Evolutionary conservation across 805 yeast genomes (phyloP).

Genomic region (Saturnispora galanensis): DNA sequence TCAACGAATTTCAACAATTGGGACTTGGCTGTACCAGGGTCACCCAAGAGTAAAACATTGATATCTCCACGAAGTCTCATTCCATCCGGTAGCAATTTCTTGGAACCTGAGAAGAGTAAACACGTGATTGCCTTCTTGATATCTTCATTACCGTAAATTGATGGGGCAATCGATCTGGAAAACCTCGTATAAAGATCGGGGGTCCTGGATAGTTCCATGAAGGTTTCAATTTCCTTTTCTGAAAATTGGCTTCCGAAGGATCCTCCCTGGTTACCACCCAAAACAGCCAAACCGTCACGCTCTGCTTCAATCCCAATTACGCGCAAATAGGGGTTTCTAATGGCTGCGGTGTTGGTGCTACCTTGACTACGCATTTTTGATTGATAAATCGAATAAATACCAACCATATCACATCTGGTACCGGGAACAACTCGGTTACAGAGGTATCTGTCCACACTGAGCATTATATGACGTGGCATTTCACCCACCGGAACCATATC

Average conservation of each 20-base stretch:
- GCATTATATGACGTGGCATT: conserved; percentile 87
- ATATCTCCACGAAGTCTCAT: conserved; percentile 96
- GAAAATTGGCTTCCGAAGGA: conserved; percentile 46
- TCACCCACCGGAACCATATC: conserved; percentile 99
- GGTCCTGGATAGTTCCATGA: conserved; percentile 65
- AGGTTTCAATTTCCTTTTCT: conserved; percentile 92
- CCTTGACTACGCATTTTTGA: conserved; percentile 47
- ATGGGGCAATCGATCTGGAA: conserved; percentile 86
- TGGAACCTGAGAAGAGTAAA: conserved; percentile 87
- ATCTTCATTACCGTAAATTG: conserved; percentile 88
- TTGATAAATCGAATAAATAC: conserved; percentile 87
- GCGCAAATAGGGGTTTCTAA: conserved; percentile 83
- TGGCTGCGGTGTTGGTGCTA: conserved; percentile 61
- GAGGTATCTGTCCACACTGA: conserved; percentile 82
- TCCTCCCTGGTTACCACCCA: conserved; percentile 22
- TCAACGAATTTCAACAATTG: conserved; percentile 93
- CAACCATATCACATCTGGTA: conserved; percentile 82
- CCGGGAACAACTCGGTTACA: conserved; percentile 94
- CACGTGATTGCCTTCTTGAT: conserved; percentile 92
- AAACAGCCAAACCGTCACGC: conserved; percentile 41
- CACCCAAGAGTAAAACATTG: conserved; percentile 87
- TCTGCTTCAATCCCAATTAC: conserved; percentile 83
- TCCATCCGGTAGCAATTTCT: conserved; percentile 87
- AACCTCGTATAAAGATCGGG: conserved; percentile 84
- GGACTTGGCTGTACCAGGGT: conserved; percentile 98